Evolutionary conservation across 2,329 filamentous ascomycete genomes (phyloP), one percentile per base, ranked within the genome.

Genomic region (Phialophora verrucosa): DNA sequence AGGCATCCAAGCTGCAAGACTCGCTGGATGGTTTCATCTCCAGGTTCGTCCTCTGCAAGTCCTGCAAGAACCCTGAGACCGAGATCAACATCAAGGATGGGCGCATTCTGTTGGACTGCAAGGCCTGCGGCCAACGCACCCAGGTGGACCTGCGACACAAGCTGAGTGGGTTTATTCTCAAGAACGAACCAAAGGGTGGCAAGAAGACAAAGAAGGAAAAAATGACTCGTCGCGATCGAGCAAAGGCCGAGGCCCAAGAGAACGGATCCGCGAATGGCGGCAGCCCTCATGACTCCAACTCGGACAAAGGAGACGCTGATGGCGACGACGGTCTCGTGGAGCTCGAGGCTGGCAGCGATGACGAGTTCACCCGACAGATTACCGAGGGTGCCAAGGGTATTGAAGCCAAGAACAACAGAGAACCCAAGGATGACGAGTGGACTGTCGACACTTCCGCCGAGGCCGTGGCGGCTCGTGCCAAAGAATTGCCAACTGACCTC

Each of bases 11-110:
- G 85, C 90, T 99, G 57, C 95, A 99, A 84, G 95, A 98, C 79
- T 93, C 97, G 75, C 91, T 99, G 57, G 94, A 98, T 79, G 93
- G 93, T 75, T 99, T 99, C 87, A 99, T 99, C 83, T 87, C 90
- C 85, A 97, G 92, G 83, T 99, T 98, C 74, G 95, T 99, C 76
- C 93, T 99, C 71, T 99, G 95, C 91, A 96, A 96, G 85, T 94
- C 96, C 80, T 99, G 95, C 90, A 97, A 97, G 88, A 99, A 99
- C 81, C 95, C 95, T 42, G 95, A 99, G 85, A 99, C 95, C 72
- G 93, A 96, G 72, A 90, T 98, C 76, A 88, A 91, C 77, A 92
- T 98, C 85, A 97, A 97, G 83, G 93, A 97, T 75, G 92, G 91
- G 63, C 88, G 87, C 78, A 98, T 99, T 79, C 82, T 92, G 70